These are phyloP conservation scores for Claviceps humidiphila DNA, from an alignment of 2,329 filamentous ascomycete species.

Conservation along the genomic window DNA sequence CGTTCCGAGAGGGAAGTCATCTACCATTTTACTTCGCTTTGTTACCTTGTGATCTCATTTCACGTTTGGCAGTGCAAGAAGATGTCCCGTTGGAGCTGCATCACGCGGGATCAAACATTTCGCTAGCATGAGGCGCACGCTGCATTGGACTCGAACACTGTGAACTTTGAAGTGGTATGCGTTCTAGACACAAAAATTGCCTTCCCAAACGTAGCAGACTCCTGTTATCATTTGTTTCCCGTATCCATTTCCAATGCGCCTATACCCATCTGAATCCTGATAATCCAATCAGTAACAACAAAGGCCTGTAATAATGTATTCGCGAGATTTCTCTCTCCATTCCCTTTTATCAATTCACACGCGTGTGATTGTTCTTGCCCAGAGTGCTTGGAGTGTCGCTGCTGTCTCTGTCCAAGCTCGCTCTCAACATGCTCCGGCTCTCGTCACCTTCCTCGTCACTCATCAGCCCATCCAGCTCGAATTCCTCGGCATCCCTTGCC, in stretches of 20 bases:
- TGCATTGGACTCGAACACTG: not conserved
- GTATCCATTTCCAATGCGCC: not conserved
- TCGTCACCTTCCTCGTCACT: slow-evolving; percentile 72
- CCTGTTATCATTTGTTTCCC: too few relatives aligned
- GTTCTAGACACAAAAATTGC: too few relatives aligned
- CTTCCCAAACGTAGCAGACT: not conserved
- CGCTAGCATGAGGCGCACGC: too few relatives aligned
- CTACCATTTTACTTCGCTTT: too few relatives aligned
- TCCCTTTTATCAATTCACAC: slow-evolving; percentile 9
- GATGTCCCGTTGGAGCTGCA: too few relatives aligned
- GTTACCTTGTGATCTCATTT: too few relatives aligned
- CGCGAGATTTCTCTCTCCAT: not conserved
- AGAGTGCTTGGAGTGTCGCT: slow-evolving; percentile 29
- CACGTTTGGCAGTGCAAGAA: too few relatives aligned
- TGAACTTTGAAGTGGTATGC: not conserved
- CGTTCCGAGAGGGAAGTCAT: too few relatives aligned
- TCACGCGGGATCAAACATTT: too few relatives aligned
- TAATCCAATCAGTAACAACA: not conserved
- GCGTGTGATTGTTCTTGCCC: slow-evolving; percentile 19
- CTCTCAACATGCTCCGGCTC: slow-evolving; percentile 23
- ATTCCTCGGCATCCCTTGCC: slow-evolving; percentile 75
- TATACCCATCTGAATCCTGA: not conserved
- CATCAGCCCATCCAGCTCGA: slow-evolving; percentile 81
- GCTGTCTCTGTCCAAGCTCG: slow-evolving; percentile 16
- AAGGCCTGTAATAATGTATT: not conserved